Percentiles rank a stretch among this genome's conserved stretches.
Evolutionary conservation across 1,284 basidiomycete species (phyloP).

Genomic region (Polyporus tsugae): DNA sequence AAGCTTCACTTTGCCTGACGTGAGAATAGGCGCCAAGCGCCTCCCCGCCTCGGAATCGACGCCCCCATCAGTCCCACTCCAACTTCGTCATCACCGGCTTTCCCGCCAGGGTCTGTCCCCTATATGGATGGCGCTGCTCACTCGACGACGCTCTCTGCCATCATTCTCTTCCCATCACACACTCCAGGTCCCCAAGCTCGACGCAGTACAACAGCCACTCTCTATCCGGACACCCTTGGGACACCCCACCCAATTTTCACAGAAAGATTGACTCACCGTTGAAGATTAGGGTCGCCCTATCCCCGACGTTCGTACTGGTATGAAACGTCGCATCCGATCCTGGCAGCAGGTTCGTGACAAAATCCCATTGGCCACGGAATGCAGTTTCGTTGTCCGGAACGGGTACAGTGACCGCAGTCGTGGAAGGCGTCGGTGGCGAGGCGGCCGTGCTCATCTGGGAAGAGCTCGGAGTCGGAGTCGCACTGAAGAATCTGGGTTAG

Average conservation of each 20-base stretch:
- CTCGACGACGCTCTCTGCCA: conserved; percentile 5
- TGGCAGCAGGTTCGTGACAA: conserved; percentile 36
- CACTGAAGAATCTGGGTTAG: conserved; percentile 16
- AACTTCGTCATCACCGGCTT: conserved; percentile 28
- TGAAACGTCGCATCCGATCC: conserved; percentile 45
- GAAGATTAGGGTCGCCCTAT: conserved; percentile 54
- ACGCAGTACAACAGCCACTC: not conserved
- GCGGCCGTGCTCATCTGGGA: conserved; percentile 16
- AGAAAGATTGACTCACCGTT: conserved; percentile 48
- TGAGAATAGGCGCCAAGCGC: conserved; percentile 23
- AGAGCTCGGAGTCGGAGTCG: conserved; percentile 10
- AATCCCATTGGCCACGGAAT: conserved; percentile 42
- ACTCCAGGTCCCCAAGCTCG: not conserved
- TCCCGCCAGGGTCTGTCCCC: conserved; percentile 13
- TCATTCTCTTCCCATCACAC: not conserved
- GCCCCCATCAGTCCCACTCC: conserved; percentile 23
- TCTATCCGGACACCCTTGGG: no score
- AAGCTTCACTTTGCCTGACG: conserved; percentile 19
- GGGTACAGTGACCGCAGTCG: conserved; percentile 29
- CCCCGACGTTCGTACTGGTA: conserved; percentile 56
- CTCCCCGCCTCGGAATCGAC: conserved; percentile 10
- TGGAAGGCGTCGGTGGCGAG: conserved; percentile 24
- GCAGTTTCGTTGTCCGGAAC: conserved; percentile 39
- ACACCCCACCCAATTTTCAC: not conserved
- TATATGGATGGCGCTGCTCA: not conserved